These are phyloP conservation scores for Musa balbisiana DNA, from an alignment of 202 grass and related monocot genomes.

Conservation along the genomic window DNA sequence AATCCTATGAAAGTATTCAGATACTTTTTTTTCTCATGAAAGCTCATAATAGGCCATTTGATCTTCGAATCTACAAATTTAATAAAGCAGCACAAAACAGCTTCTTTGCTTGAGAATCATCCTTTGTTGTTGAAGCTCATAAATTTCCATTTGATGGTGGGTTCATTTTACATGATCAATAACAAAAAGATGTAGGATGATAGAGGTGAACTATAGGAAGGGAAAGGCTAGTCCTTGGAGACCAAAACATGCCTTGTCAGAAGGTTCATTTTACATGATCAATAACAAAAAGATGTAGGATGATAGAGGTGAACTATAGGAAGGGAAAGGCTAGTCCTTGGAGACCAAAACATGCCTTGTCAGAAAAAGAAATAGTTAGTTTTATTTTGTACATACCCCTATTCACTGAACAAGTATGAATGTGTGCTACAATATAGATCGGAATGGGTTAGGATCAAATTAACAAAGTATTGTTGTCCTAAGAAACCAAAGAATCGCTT, in stretches of 20 bases:
- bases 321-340: neutral
- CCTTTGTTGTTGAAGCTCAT: no score
- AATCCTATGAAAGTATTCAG: neutral
- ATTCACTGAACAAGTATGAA: neutral
- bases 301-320: neutral
- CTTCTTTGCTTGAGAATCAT: no score
- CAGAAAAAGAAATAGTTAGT: neutral
- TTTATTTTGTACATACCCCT: neutral
- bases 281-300: neutral
- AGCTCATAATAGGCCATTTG: neutral
- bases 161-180: no score
- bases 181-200: neutral
- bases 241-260: neutral
- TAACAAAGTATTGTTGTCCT: no score
- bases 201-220: neutral
- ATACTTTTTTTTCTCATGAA: neutral
- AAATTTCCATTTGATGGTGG: no score
- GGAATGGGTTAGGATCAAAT: no score
- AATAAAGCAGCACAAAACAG: neutral
- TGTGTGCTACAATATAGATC: neutral
- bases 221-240: neutral
- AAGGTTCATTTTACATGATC: no score
- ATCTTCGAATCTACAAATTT: neutral
- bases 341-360: neutral
- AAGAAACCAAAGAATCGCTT: neutral